These are phyloP conservation scores for Isabelozyma pseudorhagii DNA, from an alignment of 805 yeast genomes.

Conservation along the genomic window DNA sequence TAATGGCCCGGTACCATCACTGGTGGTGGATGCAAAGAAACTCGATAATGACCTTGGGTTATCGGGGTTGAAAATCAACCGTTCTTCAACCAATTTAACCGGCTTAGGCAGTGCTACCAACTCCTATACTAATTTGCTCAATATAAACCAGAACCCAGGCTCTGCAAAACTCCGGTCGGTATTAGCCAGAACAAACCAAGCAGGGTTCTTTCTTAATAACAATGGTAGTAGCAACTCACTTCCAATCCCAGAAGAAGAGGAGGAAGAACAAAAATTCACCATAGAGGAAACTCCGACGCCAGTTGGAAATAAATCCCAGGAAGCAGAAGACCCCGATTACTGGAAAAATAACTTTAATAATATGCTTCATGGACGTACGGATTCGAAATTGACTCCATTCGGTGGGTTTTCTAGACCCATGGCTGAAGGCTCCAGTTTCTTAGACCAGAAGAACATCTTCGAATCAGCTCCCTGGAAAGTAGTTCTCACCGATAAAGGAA, in stretches of 20 bases:
- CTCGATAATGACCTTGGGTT: constrained; percentile 27
- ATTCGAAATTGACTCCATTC: constrained; percentile 51
- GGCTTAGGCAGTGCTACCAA: constrained; percentile 7
- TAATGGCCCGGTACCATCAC: constrained; percentile 21
- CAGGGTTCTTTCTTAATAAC: constrained; percentile 15
- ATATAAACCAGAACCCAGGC: constrained; percentile 3
- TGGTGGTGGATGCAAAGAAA: constrained; percentile 34
- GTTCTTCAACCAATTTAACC: constrained; percentile 24
- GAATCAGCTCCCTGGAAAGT: constrained; percentile 71
- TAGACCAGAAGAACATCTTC: constrained; percentile 43
- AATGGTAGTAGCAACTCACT: constrained; percentile 28
- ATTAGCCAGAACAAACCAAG: constrained; percentile 10
- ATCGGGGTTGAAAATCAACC: constrained; percentile 33
- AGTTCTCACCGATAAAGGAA: constrained; percentile 68
- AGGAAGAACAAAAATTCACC: constrained; percentile 4
- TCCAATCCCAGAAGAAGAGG: constrained; percentile 30
- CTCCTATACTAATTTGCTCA: constrained; percentile 11
- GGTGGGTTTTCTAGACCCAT: constrained; percentile 74
- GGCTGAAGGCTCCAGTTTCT: constrained; percentile 41
- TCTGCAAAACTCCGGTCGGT: constrained; percentile 12
- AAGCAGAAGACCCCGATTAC: constrained; percentile 9
- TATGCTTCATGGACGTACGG: constrained; percentile 22
- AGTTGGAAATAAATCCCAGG: neutral
- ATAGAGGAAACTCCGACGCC: neutral
- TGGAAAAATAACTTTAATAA: constrained; percentile 24